A percentile compares a stretch with the other conserved stretches of the same genome.
Evolutionary conservation across 139 green algal genomes (phyloP).

Genomic region (Diplosphaera chodatii): DNA sequence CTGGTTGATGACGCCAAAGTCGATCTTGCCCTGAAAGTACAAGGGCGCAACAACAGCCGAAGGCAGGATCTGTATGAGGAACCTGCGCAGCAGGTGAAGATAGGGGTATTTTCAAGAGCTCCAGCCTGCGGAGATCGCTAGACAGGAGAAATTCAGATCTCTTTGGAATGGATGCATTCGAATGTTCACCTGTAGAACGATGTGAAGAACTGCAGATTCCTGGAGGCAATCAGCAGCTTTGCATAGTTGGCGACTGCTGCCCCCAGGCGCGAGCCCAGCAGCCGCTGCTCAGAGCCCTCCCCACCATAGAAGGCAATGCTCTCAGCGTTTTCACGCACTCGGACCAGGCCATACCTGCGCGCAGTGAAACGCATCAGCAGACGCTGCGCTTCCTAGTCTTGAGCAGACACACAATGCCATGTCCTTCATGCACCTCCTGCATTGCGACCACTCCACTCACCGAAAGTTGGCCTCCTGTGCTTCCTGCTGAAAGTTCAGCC

Average conservation of each 20-base stretch:
- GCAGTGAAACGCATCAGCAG: too few species aligned
- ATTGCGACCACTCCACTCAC: too few species aligned
- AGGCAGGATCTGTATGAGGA: slow-evolving; percentile 89
- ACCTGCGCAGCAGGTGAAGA: too few species aligned
- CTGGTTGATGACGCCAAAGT: slow-evolving; percentile 99
- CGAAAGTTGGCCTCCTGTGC: slow-evolving; percentile 83
- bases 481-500: slow-evolving; percentile 97
- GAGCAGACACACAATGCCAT: too few species aligned
- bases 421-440: too few species aligned
- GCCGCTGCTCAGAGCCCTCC: slow-evolving; percentile 43
- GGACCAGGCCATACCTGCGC: slow-evolving; percentile 79
- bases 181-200: slow-evolving; percentile 84
- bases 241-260: slow-evolving; percentile 76
- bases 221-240: slow-evolving; percentile 67
- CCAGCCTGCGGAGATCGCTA: too few species aligned
- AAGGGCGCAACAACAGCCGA: slow-evolving; percentile 94
- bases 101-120: too few species aligned
- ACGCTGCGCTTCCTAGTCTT: too few species aligned
- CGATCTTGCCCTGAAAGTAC: slow-evolving; percentile 93
- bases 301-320: slow-evolving; percentile 91
- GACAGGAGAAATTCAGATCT: too few species aligned
- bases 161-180: too few species aligned
- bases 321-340: slow-evolving; percentile 93
- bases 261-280: slow-evolving; percentile 50
- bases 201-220: slow-evolving; percentile 98